Evolutionary conservation across 2,329 filamentous ascomycete genomes (phyloP).

Genomic region (Diaporthe australafricana): DNA sequence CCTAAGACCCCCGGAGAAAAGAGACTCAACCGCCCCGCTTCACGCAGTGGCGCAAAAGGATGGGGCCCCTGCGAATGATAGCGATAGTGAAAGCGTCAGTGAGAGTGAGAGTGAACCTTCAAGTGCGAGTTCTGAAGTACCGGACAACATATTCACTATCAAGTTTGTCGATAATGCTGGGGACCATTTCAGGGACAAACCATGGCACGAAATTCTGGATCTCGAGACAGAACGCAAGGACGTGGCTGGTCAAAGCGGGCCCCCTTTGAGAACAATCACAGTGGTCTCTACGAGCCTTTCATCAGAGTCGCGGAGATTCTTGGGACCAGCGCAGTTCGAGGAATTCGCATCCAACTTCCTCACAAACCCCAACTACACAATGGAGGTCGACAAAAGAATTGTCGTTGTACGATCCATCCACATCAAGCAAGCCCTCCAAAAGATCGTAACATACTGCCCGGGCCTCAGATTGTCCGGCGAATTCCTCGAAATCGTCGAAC

Average conservation of each 20-base stretch:
- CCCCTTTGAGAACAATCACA: background rate
- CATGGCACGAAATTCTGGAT: background rate
- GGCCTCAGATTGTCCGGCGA: background rate
- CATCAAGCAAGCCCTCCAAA: background rate
- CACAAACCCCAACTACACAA: background rate
- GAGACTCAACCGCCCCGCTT: background rate
- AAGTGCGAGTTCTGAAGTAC: too few species aligned
- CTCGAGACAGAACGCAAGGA: background rate
- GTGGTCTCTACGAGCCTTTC: background rate
- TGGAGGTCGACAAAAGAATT: background rate
- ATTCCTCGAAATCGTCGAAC: accelerated
- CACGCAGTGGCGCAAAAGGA: background rate
- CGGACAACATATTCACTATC: background rate
- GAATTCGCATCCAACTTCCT: background rate
- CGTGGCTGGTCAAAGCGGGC: background rate
- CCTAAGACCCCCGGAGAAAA: background rate
- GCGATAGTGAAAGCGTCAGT: too few species aligned
- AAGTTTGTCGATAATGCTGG: background rate
- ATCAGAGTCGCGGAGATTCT: background rate
- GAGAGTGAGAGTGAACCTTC: background rate
- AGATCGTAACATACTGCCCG: background rate
- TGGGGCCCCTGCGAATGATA: background rate
- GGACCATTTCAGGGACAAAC: background rate
- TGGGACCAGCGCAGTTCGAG: background rate
- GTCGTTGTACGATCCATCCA: background rate